Evolutionary conservation across 306 rosid genomes (phyloP), one percentile per base, ranked within the genome.

Genomic region (Aeschynomene evenia): DNA sequence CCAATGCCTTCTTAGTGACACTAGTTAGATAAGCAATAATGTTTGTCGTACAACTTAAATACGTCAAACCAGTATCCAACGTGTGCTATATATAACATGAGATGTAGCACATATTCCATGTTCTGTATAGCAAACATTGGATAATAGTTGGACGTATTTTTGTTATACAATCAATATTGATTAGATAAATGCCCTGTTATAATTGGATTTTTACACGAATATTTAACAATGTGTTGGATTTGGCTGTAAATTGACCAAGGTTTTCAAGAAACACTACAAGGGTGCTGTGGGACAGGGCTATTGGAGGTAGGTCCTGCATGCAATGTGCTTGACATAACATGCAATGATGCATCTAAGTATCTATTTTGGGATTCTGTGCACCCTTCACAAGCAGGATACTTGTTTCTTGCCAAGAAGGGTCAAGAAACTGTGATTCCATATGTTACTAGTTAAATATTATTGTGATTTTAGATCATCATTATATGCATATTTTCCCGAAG

Each of bases 201-300:
- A 28, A 56, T 26, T 26, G 9, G 21, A 21, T 14, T 26, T 26
- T 5, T 55, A 6, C 39, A 23, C 4, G 1, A 21, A 21, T 51
- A 51, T 48, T 11, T 56, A 28, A 56, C 21, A n/a, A 28, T 28
- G 62, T 13, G 40, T 16, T 57, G 63, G 29, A 31, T 31, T 31
- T 33, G 48, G 9, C 19, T 19, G 19, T 54, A 39, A 46, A 26
- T 33, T 2, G 20, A 9, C 71, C 24, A 48, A 84, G 85, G 85
- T 7, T 71, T 80, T 57, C 3, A 13, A 6, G 28, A 26, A 22
- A 78, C 73, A 40, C 71, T 21, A 28, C 23, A 16, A 67, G 81
- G 81, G 52, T 84, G 83, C 58, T 80, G 85, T 62, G 88, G 81
- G 23, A 80, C 85, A 11, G 83, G 88, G 21, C 36, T 31, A 48